Conservation (phyloP, 805 yeast species). For the Schwanniomyces pseudopolymorphus region DNA sequence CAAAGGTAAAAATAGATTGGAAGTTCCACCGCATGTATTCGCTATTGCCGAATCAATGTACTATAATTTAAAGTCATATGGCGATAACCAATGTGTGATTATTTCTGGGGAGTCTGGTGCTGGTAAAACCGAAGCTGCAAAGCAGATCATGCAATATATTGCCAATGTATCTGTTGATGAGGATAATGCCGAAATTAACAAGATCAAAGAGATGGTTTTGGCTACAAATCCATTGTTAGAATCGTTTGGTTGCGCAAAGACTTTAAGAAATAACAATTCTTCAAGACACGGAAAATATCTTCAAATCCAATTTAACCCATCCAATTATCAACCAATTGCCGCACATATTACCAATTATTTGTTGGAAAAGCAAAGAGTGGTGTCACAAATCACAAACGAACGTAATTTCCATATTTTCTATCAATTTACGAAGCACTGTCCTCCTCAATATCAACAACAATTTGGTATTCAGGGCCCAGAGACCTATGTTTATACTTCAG, state of each 20-base stretch:
- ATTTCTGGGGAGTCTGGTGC: constrained; percentile 98
- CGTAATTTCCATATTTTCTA: constrained; percentile 97
- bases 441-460: constrained; percentile 75
- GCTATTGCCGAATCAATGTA: constrained; percentile 98
- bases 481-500: constrained; percentile 83
- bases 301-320: constrained; percentile 79
- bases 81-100: constrained; percentile 94
- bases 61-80: constrained; percentile 89
- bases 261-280: constrained; percentile 83
- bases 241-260: constrained; percentile 92
- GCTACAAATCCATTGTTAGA: constrained; percentile 94
- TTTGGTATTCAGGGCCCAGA: constrained; percentile 95
- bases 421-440: constrained; percentile 90
- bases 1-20: constrained; percentile 89
- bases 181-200: constrained; percentile 68
- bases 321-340: constrained; percentile 81
- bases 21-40: constrained; percentile 97
- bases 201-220: constrained; percentile 93
- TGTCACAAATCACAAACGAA: constrained; percentile 88
- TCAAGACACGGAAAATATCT: constrained; percentile 92
- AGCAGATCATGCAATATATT: constrained; percentile 95
- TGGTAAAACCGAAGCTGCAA: constrained; percentile 97
- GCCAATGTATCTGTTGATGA: constrained; percentile 77
- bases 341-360: constrained; percentile 95
- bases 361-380: constrained; percentile 94